Evolutionary conservation across 352 stramenopile genomes (phyloP).

Genomic region (Globisporangium irregulare): DNA sequence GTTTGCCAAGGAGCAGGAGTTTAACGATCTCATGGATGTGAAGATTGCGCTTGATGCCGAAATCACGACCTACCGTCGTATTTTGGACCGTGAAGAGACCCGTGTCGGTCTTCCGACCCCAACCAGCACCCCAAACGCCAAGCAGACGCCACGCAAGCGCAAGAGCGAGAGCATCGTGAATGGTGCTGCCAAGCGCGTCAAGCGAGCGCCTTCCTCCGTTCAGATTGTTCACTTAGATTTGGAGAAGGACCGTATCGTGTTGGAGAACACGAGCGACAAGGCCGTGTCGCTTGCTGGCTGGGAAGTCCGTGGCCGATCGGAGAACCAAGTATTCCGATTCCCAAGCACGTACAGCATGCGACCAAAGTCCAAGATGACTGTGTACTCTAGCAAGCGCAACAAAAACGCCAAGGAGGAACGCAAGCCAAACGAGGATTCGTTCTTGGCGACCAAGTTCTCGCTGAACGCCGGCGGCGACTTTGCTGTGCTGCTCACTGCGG

Average conservation of each 20-base stretch:
- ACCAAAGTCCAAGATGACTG: constrained; percentile 64
- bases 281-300: constrained; percentile 58
- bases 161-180: constrained; percentile 40
- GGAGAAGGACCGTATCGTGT: constrained; percentile 69
- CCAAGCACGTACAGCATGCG: constrained; percentile 65
- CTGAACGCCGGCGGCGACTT: constrained; percentile 69
- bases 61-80: constrained; percentile 79
- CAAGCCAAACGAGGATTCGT: constrained; percentile 71
- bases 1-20: constrained; percentile 71
- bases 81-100: constrained; percentile 77
- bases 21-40: constrained; percentile 88
- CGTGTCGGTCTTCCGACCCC: constrained; percentile 63
- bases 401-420: constrained; percentile 72
- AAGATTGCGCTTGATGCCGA: constrained; percentile 78
- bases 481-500: constrained; percentile 53
- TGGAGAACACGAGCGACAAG: constrained; percentile 70
- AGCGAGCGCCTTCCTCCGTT: constrained; percentile 37
- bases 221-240: constrained; percentile 66
- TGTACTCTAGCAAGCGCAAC: constrained; percentile 80
- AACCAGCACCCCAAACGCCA: constrained; percentile 33
- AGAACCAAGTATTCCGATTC: constrained; percentile 70
- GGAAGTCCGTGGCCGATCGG: constrained; percentile 57
- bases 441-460: constrained; percentile 79
- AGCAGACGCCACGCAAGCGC: constrained; percentile 52
- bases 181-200: constrained; percentile 40